phyloP scores from a whole-genome alignment of 1,284 basidiomycete genomes.

The Coriolopsis trogii region DNA sequence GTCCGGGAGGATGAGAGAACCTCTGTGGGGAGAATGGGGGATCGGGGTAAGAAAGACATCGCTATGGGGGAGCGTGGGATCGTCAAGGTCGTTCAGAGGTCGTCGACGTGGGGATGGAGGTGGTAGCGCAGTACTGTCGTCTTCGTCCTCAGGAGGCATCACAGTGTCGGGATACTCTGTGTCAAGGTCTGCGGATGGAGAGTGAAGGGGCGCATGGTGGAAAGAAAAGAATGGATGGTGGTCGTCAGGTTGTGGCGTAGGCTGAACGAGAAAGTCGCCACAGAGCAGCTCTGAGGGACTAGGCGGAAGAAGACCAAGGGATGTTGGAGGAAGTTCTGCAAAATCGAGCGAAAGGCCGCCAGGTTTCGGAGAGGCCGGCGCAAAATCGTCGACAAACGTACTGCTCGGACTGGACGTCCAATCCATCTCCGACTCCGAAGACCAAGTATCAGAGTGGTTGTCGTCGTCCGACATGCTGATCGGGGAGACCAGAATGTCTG shows the following conservation, averaged over 20 bases:
- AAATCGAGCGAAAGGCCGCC: slow-evolving; percentile 9
- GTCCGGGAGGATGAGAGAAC: slow-evolving; percentile 7
- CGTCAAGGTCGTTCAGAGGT: slow-evolving; percentile 21
- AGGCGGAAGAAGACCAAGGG: slow-evolving; percentile 17
- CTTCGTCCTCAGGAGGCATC: slow-evolving; percentile 26
- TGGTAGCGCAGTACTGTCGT: slow-evolving; percentile 6
- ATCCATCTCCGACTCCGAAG: slow-evolving; percentile 11
- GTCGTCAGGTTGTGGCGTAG: slow-evolving; percentile 9
- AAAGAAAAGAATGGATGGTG: slow-evolving; percentile 19
- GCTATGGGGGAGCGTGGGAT: slow-evolving; percentile 12
- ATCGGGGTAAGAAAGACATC: slow-evolving; percentile 23
- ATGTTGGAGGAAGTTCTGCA: not conserved
- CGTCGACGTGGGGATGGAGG: slow-evolving; percentile 22
- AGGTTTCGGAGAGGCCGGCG: slow-evolving; percentile 15
- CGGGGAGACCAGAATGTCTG: slow-evolving; percentile 4
- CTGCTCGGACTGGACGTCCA: slow-evolving; percentile 19
- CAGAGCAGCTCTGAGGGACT: too few relatives aligned
- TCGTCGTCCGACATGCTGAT: not conserved
- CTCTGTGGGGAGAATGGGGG: slow-evolving; percentile 24
- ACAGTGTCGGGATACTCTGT: slow-evolving; percentile 25
- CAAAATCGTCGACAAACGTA: slow-evolving; percentile 8
- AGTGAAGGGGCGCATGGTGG: slow-evolving; percentile 10
- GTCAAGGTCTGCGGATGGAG: slow-evolving; percentile 18
- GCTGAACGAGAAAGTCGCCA: not conserved
- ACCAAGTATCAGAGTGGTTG: not conserved